A percentile compares a stretch with the other conserved stretches of the same genome.
phyloP scores from a whole-genome alignment of 23 red algal species.

The Porphyridium purpureum region DNA sequence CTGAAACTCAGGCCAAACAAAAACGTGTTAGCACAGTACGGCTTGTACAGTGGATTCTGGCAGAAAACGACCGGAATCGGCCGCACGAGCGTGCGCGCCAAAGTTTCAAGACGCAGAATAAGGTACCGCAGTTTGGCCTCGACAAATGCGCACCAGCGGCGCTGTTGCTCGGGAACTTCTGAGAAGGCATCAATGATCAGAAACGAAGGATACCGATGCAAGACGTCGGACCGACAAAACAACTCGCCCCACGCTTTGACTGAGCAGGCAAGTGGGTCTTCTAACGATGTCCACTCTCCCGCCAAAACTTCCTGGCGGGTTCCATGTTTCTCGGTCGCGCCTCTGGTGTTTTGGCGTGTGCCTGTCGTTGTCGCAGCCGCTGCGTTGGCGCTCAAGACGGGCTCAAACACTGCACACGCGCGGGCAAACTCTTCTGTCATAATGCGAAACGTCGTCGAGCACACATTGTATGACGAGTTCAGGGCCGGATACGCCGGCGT shows the following conservation, averaged over 20 bases:
- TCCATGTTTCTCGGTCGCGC: no score
- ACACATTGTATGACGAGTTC: slow-evolving; percentile 17
- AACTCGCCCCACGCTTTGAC: background rate
- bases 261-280: background rate
- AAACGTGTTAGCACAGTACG: slow-evolving; percentile 37
- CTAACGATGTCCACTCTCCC: background rate
- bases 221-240: background rate
- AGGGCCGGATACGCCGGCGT: slow-evolving; percentile 9
- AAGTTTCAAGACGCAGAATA: background rate
- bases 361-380: no score
- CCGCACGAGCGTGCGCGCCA: background rate
- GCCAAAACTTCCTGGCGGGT: background rate
- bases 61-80: slow-evolving; percentile 50
- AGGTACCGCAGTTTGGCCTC: slow-evolving; percentile 1
- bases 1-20: slow-evolving; percentile 52
- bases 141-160: background rate
- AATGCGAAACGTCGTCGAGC: slow-evolving; percentile 1
- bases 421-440: slow-evolving; percentile 7
- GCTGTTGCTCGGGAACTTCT: background rate
- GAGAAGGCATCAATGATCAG: background rate
- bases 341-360: no score
- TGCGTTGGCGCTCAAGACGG: no score
- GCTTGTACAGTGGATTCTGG: slow-evolving; percentile 12
- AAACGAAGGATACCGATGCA: background rate
- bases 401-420: background rate